Base-by-base conservation (phyloP, 768 basidiomycete genomes). In the Scleroderma bovista region DNA sequence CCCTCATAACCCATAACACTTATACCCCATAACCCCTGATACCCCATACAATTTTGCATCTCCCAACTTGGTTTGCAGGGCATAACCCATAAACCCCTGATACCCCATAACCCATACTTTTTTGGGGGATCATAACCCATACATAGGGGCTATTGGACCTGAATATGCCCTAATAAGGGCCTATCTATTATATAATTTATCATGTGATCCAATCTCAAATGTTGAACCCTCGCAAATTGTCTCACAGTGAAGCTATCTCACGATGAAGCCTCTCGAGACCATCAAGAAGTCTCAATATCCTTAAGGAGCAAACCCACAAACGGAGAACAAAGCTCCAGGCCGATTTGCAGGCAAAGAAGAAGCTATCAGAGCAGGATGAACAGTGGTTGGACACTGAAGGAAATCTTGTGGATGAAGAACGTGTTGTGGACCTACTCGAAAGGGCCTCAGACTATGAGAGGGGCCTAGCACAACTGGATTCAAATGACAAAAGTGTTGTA, bases 321-420 rank as follows among this genome's bases (percentile, higher is more conserved):
- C 38, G 55, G 20, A 48, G 38, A 39, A 44, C 43, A 24, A 22
- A 36, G 26, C 39, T 57, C 15, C 11, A 52, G 16, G 9, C 34
- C 16, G 44, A 50, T 19, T 47, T 57, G n/a, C 36, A 45, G 47
- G 29, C 38, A 20, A 52, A 50, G 29, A 34, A 57, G 26, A 29
- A 29, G 9, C 26, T 29, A 9, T 29, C 26, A 29, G 26, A 29
- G 26, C 26, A 52, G 13, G 58, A 63, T 29, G 47, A 55, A 34
- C 47, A 56, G 23, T 63, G 57, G 60, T 49, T 64, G 20, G 60
- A 64, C 52, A 46, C 51, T 52, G 51, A 45, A 19, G 57, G 57
- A 33, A 63, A 63, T 38, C 43, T 53, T 17, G 51, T 63, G 29
- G 58, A 61, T 53, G 57, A 56, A 47, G 53, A 61, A 39, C 36